Evolutionary conservation across 2,329 filamentous ascomycete species (phyloP).

Genomic region (Trichothecium sympodiale): DNA sequence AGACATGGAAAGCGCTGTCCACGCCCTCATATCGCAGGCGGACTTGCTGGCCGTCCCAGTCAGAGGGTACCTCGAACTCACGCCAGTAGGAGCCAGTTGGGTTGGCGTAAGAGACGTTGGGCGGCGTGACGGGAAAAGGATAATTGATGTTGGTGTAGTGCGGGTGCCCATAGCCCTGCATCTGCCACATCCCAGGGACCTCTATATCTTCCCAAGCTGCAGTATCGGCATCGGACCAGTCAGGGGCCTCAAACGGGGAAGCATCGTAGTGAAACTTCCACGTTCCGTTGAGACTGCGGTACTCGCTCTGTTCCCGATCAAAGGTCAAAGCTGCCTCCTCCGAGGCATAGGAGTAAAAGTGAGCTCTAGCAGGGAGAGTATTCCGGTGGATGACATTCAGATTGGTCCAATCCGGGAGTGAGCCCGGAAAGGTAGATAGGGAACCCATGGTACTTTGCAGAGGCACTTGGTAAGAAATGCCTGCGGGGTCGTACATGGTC

Average conservation of each 20-base stretch:
- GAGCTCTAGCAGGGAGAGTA: constrained; percentile 6
- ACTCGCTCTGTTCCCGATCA: constrained; percentile 20
- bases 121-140: constrained; percentile 55
- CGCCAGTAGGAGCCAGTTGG: constrained; percentile 53
- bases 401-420: constrained; percentile 18
- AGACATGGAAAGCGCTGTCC: constrained; percentile 60
- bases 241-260: constrained; percentile 16
- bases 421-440: no score
- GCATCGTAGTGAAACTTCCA: constrained; percentile 25
- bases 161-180: constrained; percentile 55
- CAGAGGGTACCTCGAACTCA: constrained; percentile 38
- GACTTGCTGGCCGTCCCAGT: constrained; percentile 29
- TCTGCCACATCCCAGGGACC: constrained; percentile 60
- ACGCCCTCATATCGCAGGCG: constrained; percentile 61
- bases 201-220: constrained; percentile 29
- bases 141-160: constrained; percentile 61
- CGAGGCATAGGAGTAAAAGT: constrained; percentile 2
- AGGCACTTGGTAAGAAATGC: no score
- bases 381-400: constrained; percentile 9
- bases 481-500: no score
- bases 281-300: constrained; percentile 31
- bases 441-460: no score
- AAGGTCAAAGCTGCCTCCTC: constrained; percentile 18
- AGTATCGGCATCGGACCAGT: constrained; percentile 7
- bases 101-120: constrained; percentile 50